Conservation (phyloP, 129 eudicot species). For the Lactuca sativa region DNA sequence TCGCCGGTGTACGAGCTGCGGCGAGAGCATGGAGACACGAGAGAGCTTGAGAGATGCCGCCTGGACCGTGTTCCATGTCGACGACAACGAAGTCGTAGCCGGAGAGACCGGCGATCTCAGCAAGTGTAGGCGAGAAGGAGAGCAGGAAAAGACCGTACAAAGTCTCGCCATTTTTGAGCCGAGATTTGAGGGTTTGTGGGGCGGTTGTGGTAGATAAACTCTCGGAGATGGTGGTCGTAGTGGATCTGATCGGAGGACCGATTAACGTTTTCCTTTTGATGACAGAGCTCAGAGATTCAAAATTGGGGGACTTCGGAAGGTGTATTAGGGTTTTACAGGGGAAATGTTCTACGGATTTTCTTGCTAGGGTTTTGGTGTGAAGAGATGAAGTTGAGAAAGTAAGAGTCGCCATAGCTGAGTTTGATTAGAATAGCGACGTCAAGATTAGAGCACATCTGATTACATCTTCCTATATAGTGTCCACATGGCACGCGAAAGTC, state of each 20-base stretch:
- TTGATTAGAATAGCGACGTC: background rate
- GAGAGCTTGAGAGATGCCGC: conserved; percentile 68
- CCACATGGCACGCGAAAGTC: background rate
- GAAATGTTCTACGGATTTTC: conserved; percentile 17
- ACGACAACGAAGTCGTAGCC: conserved; percentile 87
- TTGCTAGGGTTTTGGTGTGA: conserved; percentile 30
- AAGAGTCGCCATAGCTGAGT: conserved; percentile 39
- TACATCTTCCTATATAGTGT: background rate
- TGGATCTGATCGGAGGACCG: conserved; percentile 22
- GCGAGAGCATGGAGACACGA: conserved; percentile 74
- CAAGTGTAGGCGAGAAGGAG: conserved; percentile 78
- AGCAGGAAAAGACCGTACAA: conserved; percentile 88
- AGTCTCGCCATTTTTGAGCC: conserved; percentile 66
- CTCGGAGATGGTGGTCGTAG: conserved; percentile 28
- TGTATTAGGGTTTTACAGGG: conserved; percentile 20
- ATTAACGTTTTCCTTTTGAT: conserved; percentile 14
- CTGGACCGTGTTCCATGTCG: conserved; percentile 92
- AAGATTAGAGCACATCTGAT: too few species aligned
- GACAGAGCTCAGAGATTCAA: conserved; percentile 20
- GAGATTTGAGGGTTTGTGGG: conserved; percentile 64
- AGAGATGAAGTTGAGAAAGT: conserved; percentile 38
- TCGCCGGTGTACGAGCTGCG: conserved; percentile 72
- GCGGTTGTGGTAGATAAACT: conserved; percentile 20
- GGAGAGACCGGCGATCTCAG: conserved; percentile 86
- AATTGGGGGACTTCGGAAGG: conserved; percentile 18